Evolutionary conservation across 1,284 basidiomycete genomes (phyloP).

Genomic region (Serendipita sp.): DNA sequence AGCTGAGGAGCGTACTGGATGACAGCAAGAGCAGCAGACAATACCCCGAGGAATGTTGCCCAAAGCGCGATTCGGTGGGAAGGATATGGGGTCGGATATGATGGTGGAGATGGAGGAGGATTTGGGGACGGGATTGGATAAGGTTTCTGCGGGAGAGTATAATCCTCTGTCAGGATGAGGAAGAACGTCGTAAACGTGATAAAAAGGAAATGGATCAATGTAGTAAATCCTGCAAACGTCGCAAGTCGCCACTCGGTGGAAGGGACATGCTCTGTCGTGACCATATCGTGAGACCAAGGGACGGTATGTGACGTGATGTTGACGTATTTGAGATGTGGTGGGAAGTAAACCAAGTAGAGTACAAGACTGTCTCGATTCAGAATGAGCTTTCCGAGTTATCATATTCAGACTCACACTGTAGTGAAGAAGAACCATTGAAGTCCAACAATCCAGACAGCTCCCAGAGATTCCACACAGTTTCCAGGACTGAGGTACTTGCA

Average conservation of each 20-base stretch:
- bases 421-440: conserved; percentile 81
- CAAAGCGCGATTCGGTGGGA: conserved; percentile 40
- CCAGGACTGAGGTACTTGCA: conserved; percentile 51
- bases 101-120: conserved; percentile 21
- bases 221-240: conserved; percentile 21
- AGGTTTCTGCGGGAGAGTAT: conserved; percentile 11
- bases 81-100: conserved; percentile 26
- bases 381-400: not conserved
- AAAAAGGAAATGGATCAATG: conserved; percentile 21
- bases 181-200: conserved; percentile 39
- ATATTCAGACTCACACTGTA: conserved; percentile 47
- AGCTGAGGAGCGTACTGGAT: conserved; percentile 86
- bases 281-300: conserved; percentile 26
- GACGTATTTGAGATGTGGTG: conserved; percentile 61
- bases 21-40: conserved; percentile 61
- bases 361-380: conserved; percentile 43
- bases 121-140: conserved; percentile 16
- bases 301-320: conserved; percentile 29
- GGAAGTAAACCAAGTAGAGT: conserved; percentile 88
- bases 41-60: conserved; percentile 81
- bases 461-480: conserved; percentile 67
- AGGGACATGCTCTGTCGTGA: conserved; percentile 21
- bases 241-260: conserved; percentile 66
- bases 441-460: conserved; percentile 73
- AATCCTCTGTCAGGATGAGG: conserved; percentile 28